Base-by-base conservation (phyloP, 177 flowering plant species). In the Vitis hybrid region DNA sequence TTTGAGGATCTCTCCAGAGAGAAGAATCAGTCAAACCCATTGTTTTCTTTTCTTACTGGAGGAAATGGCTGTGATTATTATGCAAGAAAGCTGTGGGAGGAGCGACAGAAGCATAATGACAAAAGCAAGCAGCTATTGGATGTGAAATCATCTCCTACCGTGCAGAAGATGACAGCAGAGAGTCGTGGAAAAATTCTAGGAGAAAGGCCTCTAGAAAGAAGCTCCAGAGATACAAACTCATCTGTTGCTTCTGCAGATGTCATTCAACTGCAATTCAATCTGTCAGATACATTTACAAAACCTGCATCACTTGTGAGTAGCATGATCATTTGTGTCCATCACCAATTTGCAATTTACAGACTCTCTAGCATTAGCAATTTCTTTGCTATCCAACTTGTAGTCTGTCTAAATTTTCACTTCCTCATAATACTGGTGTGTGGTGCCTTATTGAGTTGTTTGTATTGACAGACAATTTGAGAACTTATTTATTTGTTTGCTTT, bases 1-100 rank as follows among this genome's bases (percentile, higher is more conserved):
- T 95, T 87, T 76, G 99, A 95, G 88, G 96, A 95, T 76, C 88
- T 95, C 34, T 90, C 94, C 62, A 85, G 82, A 71, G 97, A 93
- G 79, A 93, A 90, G 79, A 87, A 93, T 71, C 86, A 82, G 68
- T 74, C 84, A 48, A 93, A 95, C 73, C 94, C 93, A 54, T 70
- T 88, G 67, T 95, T 91, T 86, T 73, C 79, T 71, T 95, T 95
- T 77, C 94, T 95, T 54, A 60, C 13, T 72, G 97, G 97, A 66
- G 98, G 98, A 74, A 75, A 80, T 70, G 97, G 97, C 60, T 82
- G 82, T 74, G 94, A 85, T 45, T 95, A 84, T 77, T 95, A 95
- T 78, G 71, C 70, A 62, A 91, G 93, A 76, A 93, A 78, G 82
- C 83, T 95, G 60, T 95, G 99, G 99, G 98, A 95, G 81, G 96